Conservation (phyloP, 306 rosid species). For the Arachis hypogaea region DNA sequence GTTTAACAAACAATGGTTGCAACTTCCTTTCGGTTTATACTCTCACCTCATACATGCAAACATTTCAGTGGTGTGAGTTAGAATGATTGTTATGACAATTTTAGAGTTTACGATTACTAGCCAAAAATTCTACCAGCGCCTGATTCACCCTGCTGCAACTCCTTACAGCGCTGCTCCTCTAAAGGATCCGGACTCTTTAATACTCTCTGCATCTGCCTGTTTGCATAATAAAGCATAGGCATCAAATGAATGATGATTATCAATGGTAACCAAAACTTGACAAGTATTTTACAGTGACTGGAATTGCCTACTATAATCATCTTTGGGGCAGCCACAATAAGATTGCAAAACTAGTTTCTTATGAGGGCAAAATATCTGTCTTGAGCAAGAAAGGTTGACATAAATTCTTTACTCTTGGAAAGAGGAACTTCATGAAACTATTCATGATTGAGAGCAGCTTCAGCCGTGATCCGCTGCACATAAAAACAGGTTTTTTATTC, state of each 20-base stretch:
- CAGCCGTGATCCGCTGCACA: constrained; percentile 91
- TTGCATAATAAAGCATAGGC: constrained; percentile 60
- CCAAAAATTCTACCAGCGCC: constrained; percentile 94
- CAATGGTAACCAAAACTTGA: neutral
- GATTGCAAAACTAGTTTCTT: neutral
- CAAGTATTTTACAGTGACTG: constrained; percentile 13
- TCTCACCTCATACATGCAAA: constrained; percentile 82
- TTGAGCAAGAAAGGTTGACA: constrained; percentile 99
- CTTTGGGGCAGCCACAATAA: neutral
- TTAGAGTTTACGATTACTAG: constrained; percentile 44
- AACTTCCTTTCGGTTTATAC: constrained; percentile 76
- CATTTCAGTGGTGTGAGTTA: constrained; percentile 44
- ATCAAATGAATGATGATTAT: constrained; percentile 9
- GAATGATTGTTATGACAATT: constrained; percentile 40
- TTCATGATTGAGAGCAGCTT: constrained; percentile 93
- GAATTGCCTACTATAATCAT: neutral
- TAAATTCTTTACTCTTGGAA: constrained; percentile 91
- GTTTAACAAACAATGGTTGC: constrained; percentile 74
- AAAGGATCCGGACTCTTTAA: constrained; percentile 94
- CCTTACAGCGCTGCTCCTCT: constrained; percentile 97
- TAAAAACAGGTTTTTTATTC: constrained; percentile 12
- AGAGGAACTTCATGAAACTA: constrained; percentile 98
- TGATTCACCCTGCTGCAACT: constrained; percentile 80
- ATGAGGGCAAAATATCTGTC: constrained; percentile 67
- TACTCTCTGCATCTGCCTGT: constrained; percentile 87